A percentile compares a stretch with the other conserved stretches of the same genome.
phyloP scores from a whole-genome alignment of 148 eudicot species.

The Persicaria tinctoria region DNA sequence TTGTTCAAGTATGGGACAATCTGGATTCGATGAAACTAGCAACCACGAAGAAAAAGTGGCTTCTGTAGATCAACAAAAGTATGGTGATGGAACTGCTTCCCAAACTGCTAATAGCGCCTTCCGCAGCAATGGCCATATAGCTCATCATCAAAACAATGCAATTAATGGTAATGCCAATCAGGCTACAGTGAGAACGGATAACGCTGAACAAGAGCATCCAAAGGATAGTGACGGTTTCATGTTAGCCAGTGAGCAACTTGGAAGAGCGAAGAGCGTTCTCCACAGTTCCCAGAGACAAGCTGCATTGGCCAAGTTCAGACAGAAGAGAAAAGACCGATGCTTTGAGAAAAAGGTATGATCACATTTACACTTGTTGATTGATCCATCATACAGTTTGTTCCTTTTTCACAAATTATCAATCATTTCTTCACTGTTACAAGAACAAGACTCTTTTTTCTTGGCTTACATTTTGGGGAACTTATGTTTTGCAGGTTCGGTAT shows the following conservation, averaged over 20 bases:
- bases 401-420: neutral
- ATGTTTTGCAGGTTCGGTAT: slow-evolving; percentile 39
- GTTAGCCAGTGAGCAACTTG: slow-evolving; percentile 18
- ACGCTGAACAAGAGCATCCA: slow-evolving; percentile 17
- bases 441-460: neutral
- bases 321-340: slow-evolving; percentile 43
- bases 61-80: slow-evolving; percentile 13
- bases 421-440: neutral
- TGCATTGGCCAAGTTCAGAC: slow-evolving; percentile 39
- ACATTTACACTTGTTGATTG: neutral
- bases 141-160: slow-evolving; percentile 17
- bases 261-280: slow-evolving; percentile 17
- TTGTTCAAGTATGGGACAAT: slow-evolving; percentile 18
- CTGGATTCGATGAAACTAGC: slow-evolving; percentile 15
- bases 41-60: slow-evolving; percentile 11
- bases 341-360: slow-evolving; percentile 40
- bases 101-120: slow-evolving; percentile 20
- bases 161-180: slow-evolving; percentile 22
- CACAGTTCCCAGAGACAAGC: slow-evolving; percentile 39
- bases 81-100: slow-evolving; percentile 8
- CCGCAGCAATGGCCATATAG: slow-evolving; percentile 15
- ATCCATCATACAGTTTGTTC: neutral
- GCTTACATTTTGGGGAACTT: neutral
- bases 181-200: neutral
- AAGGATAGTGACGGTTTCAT: slow-evolving; percentile 20